Evolutionary conservation across 2,329 filamentous ascomycete species (phyloP), one percentile per base, ranked within the genome.

Genomic region (Phyllosticta citrichinensis): DNA sequence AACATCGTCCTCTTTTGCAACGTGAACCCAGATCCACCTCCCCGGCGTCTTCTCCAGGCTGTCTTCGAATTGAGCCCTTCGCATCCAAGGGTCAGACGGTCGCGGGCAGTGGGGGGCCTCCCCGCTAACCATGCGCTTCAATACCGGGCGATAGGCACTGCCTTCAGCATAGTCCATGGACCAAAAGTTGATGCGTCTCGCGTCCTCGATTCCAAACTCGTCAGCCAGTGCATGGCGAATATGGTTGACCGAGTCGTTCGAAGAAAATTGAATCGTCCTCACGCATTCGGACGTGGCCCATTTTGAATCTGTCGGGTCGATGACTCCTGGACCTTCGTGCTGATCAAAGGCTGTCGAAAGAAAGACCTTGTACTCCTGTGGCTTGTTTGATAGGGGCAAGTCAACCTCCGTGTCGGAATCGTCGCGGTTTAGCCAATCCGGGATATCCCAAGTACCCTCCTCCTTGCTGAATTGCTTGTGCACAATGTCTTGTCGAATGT

Each of bases 401-500:
- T 56, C 40, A 5, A 19, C 12, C 5, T 14, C 25, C 66, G 60
- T 4, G 65, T 63, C 17, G 67, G 64, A 14, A 62, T 59, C n/a
- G 60, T 52, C 12, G 50, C 64, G 40, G 35, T 30, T 52, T 68
- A 81, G 64, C 35, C 75, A 73, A 2, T 73, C 66, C 0, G 79
- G 71, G 5, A 77, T 73, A 12, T 78, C 67, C 79, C 80, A 83
- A 19, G 63, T 65, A 62, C 76, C 77, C 52, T 77, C 77, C 5
- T 76, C 75, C 50, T 75, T 74, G 3, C 77, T 71, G 62, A 76
- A 73, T 1, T 69, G 65, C 3, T 65, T 62, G 1, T 69, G 63
- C 2, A 77, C 69, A 40, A 79, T 68, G 64, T 81, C 80, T 33
- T 76, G 75, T 54, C 81, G 81, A 20, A 84, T 73, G 65, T 85